phyloP scores from a whole-genome alignment of 2,329 filamentous ascomycete species.

The Lasiodiplodia hormozganensis region DNA sequence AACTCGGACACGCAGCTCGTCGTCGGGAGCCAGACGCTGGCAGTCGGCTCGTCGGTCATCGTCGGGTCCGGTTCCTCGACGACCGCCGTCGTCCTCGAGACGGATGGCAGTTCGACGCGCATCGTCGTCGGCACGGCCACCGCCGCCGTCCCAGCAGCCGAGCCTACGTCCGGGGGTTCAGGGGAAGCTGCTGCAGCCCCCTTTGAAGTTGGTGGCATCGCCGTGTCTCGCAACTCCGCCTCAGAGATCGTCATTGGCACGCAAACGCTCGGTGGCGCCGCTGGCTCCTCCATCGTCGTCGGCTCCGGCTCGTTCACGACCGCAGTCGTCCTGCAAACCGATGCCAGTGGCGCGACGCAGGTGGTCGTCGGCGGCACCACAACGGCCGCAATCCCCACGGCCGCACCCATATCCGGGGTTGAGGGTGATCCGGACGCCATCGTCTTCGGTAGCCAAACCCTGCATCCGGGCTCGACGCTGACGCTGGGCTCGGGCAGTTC shows the following conservation, averaged over 20 bases:
- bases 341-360: constrained; percentile 1
- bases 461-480: constrained; percentile 40
- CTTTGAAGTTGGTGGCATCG: constrained; percentile 12
- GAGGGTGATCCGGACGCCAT: background rate
- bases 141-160: background rate
- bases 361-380: constrained; percentile 12
- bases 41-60: constrained; percentile 33
- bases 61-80: constrained; percentile 18
- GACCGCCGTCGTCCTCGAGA: constrained; percentile 9
- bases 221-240: constrained; percentile 11
- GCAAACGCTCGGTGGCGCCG: background rate
- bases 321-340: constrained; percentile 9
- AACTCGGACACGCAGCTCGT: constrained; percentile 11
- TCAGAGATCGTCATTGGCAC: constrained; percentile 16
- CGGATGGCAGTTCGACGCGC: constrained; percentile 2
- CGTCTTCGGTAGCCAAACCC: constrained; percentile 13
- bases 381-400: background rate
- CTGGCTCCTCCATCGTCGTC: constrained; percentile 7
- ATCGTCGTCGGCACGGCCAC: constrained; percentile 10
- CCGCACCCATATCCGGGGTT: background rate
- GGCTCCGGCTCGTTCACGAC: constrained; percentile 14
- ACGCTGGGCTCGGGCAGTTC: constrained; percentile 35
- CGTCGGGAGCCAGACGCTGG: constrained; percentile 31
- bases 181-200: background rate
- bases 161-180: background rate